Evolutionary conservation across 225 moss, liverwort and hornwort species (phyloP).

Genomic region (Bryoerythrophyllum caledonicum): DNA sequence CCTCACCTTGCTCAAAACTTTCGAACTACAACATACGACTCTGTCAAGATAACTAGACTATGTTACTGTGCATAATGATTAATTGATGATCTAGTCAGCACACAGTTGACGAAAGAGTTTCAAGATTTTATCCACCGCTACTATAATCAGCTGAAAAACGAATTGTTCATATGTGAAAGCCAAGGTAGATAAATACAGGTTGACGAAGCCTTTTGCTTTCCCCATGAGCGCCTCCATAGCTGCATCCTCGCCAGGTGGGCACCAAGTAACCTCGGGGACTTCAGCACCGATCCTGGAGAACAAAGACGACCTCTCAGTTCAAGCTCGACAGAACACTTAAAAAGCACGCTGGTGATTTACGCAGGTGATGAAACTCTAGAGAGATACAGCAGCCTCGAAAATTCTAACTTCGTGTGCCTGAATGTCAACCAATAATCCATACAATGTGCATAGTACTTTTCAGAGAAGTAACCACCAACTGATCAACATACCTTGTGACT

Average conservation of each 20-base stretch:
- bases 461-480: not conserved
- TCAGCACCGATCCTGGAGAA: conserved; percentile 77
- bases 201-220: conserved; percentile 78
- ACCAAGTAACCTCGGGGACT: conserved; percentile 93
- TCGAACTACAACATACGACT: not conserved
- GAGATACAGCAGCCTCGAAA: not conserved
- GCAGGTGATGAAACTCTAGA: not conserved
- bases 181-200: conserved; percentile 32
- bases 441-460: not conserved
- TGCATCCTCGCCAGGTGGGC: conserved; percentile 93
- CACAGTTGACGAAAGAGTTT: not conserved
- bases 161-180: not conserved
- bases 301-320: conserved; percentile 17
- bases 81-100: not conserved
- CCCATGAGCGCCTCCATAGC: conserved; percentile 74
- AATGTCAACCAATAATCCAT: conserved; percentile 9
- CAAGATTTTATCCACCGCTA: not conserved
- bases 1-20: not conserved
- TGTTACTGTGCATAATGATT: not conserved
- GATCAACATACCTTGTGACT: conserved; percentile 54
- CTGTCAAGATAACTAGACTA: not conserved
- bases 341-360: not conserved
- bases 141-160: not conserved
- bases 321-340: conserved; percentile 7
- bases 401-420: not conserved